phyloP scores from a whole-genome alignment of 2,329 filamentous ascomycete species.

The Ophiocordyceps camponoti-saundersi region DNA sequence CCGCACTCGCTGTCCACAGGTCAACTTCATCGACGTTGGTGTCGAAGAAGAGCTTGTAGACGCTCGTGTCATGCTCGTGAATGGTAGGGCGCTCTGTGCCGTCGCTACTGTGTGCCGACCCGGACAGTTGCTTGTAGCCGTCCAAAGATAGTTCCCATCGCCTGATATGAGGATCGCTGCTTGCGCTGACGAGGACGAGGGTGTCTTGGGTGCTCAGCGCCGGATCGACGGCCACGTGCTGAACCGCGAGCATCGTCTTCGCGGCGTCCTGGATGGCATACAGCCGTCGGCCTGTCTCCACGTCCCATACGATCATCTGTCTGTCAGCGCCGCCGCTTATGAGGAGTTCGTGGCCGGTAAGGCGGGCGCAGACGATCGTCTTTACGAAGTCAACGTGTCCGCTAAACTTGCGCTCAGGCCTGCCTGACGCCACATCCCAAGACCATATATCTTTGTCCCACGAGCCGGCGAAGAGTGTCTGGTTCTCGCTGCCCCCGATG shows the following conservation, averaged over 20 bases:
- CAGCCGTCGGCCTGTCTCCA: constrained; percentile 47
- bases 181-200: constrained; percentile 57
- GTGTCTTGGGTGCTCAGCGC: constrained; percentile 30
- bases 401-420: constrained; percentile 40
- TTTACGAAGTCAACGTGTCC: constrained; percentile 92
- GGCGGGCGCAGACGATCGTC: constrained; percentile 44
- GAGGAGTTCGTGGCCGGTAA: constrained; percentile 45
- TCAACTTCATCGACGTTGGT: constrained; percentile 43
- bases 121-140: constrained; percentile 35
- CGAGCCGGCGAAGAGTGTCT: constrained; percentile 65
- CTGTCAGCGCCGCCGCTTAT: constrained; percentile 65
- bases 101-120: constrained; percentile 22
- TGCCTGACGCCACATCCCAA: constrained; percentile 49
- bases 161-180: constrained; percentile 64
- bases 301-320: constrained; percentile 73
- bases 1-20: constrained; percentile 84
- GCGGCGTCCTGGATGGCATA: constrained; percentile 64
- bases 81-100: constrained; percentile 35
- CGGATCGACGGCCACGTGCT: constrained; percentile 64
- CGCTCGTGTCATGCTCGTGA: constrained; percentile 73
- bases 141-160: constrained; percentile 49
- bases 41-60: constrained; percentile 69
- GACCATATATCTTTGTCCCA: constrained; percentile 93
- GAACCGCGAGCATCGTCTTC: constrained; percentile 56
- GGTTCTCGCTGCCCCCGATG: constrained; percentile 36